A percentile compares a stretch with the other conserved stretches of the same genome.
phyloP scores from a whole-genome alignment of 495 filamentous ascomycete species.

The Tetracladium setigerum region DNA sequence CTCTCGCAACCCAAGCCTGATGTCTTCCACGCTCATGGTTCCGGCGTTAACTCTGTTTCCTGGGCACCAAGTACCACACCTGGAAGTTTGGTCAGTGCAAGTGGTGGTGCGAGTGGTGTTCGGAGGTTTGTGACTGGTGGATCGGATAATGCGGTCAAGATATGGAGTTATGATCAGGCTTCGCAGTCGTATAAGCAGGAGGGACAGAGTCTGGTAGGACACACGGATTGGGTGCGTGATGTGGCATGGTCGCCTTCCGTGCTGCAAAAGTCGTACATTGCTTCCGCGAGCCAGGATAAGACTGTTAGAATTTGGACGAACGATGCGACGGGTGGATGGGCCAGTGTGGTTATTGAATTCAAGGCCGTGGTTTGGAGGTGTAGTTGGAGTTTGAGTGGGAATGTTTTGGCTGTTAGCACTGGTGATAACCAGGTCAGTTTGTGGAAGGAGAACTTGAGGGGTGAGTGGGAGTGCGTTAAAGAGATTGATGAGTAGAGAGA shows the following conservation, averaged over 20 bases:
- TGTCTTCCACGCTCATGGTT: constrained; percentile 84
- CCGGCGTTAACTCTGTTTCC: constrained; percentile 88
- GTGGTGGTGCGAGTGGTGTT: constrained; percentile 48
- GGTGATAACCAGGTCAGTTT: constrained; percentile 95
- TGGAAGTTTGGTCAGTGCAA: constrained; percentile 69
- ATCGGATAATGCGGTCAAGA: constrained; percentile 83
- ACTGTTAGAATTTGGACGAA: constrained; percentile 95
- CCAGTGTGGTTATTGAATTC: constrained; percentile 73
- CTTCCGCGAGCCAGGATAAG: constrained; percentile 89
- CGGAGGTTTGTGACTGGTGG: constrained; percentile 89
- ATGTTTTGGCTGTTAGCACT: constrained; percentile 86
- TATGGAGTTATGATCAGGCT: constrained; percentile 60
- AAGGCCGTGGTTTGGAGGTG: constrained; percentile 90
- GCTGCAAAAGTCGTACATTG: constrained; percentile 91
- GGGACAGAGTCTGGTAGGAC: constrained; percentile 55
- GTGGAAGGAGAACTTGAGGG: constrained; percentile 76
- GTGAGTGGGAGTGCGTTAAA: constrained; percentile 91
- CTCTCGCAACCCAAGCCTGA: constrained; percentile 60
- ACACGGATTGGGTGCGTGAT: constrained; percentile 96
- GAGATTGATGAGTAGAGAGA: constrained; percentile 77
- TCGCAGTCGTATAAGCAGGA: constrained; percentile 44
- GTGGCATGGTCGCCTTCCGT: constrained; percentile 95
- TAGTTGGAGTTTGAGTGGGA: constrained; percentile 96
- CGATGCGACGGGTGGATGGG: constrained; percentile 65
- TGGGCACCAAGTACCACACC: constrained; percentile 84